Evolutionary conservation across 371 early-diverging fungal genomes (phyloP).

Genomic region (Mortierella sp.): DNA sequence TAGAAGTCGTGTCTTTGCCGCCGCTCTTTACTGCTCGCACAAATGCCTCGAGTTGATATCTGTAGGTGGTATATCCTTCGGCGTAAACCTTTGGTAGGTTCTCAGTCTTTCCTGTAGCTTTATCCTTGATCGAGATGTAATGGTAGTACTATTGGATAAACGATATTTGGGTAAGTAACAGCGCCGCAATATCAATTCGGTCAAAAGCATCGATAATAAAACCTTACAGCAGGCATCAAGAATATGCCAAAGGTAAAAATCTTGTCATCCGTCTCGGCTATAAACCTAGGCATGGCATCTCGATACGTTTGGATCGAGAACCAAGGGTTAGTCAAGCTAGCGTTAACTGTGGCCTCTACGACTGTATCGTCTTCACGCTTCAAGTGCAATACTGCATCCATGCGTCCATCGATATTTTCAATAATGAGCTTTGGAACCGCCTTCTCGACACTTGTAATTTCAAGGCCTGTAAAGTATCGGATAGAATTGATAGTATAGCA

Average conservation of each 20-base stretch:
- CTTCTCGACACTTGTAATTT: constrained; percentile 25
- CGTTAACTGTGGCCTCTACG: constrained; percentile 7
- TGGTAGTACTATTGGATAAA: constrained; percentile 46
- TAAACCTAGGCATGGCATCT: constrained; percentile 15
- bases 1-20: constrained; percentile 17
- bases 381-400: constrained; percentile 34
- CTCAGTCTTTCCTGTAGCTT: constrained; percentile 33
- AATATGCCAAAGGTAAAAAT: constrained; percentile 51
- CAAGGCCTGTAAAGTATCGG: constrained; percentile 50
- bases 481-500: constrained; percentile 57
- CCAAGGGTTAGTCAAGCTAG: constrained; percentile 30
- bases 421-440: constrained; percentile 28
- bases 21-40: constrained; percentile 44
- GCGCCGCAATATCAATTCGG: too few relatives aligned
- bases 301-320: constrained; percentile 24
- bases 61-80: constrained; percentile 52
- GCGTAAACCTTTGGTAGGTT: constrained; percentile 49
- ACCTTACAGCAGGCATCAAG: constrained; percentile 46
- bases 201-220: too few relatives aligned
- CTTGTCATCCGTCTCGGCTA: constrained; percentile 48
- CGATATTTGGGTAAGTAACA: background rate
- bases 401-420: constrained; percentile 34
- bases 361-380: background rate
- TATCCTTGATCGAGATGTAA: constrained; percentile 43
- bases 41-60: constrained; percentile 59